These are phyloP conservation scores for Ganoderma sinense DNA, from an alignment of 1,284 basidiomycete genomes.

Conservation along the genomic window DNA sequence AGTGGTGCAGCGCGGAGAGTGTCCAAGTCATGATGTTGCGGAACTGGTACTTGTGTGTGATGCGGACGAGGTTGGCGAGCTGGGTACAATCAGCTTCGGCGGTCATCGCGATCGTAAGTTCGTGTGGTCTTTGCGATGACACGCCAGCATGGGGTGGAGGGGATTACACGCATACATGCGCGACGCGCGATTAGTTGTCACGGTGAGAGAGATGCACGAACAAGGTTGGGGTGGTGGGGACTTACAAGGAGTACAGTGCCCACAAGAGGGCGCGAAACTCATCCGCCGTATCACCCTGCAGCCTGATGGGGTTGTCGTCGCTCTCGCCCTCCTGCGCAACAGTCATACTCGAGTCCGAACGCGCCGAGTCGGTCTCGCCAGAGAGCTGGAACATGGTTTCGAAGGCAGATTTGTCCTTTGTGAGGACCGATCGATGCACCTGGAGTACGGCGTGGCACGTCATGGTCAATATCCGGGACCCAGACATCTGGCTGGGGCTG, in stretches of 20 bases:
- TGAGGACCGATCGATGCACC: slow-evolving; percentile 43
- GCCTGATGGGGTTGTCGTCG: slow-evolving; percentile 45
- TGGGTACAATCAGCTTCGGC: slow-evolving; percentile 49
- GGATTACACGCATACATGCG: background rate
- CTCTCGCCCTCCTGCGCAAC: slow-evolving; percentile 42
- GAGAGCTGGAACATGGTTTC: slow-evolving; percentile 47
- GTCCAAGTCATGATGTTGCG: slow-evolving; percentile 59
- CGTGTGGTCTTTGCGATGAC: slow-evolving; percentile 47
- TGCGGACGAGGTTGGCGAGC: slow-evolving; percentile 56
- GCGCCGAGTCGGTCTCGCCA: slow-evolving; percentile 41
- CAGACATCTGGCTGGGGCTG: background rate
- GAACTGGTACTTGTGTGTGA: slow-evolving; percentile 65
- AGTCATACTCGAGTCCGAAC: slow-evolving; percentile 41
- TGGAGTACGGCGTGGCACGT: slow-evolving; percentile 10
- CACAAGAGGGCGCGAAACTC: slow-evolving; percentile 46
- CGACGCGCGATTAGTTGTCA: background rate
- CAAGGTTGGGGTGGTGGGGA: slow-evolving; percentile 3
- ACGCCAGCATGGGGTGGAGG: background rate
- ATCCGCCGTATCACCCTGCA: slow-evolving; percentile 45
- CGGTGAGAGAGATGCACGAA: background rate
- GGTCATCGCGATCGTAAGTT: slow-evolving; percentile 52
- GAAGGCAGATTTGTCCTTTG: slow-evolving; percentile 45
- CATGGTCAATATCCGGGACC: background rate
- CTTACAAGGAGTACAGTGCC: slow-evolving; percentile 47
- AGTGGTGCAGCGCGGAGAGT: slow-evolving; percentile 49